A percentile compares a stretch with the other conserved stretches of the same genome.
Conservation (phyloP, 2,329 filamentous ascomycete species). For the Amesomyces nigricolor region DNA sequence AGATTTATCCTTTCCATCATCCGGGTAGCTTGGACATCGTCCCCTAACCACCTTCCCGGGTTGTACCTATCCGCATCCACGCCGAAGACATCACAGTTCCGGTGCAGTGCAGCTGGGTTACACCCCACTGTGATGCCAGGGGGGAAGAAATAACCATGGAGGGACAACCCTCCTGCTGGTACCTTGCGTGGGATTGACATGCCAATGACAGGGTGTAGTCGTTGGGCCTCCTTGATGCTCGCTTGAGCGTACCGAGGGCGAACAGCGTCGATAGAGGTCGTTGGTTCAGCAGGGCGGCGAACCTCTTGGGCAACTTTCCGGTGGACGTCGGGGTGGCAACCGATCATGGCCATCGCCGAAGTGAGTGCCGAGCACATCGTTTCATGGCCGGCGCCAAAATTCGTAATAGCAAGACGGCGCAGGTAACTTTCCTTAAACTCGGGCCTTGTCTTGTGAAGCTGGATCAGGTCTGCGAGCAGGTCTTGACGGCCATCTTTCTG, state of each 20-base stretch:
- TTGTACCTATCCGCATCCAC: conserved; percentile 38
- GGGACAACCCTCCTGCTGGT: conserved; percentile 32
- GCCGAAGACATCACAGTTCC: conserved; percentile 46
- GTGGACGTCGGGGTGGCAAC: conserved; percentile 34
- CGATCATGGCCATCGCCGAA: conserved; percentile 44
- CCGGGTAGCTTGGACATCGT: conserved; percentile 27
- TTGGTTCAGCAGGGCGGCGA: conserved; percentile 2
- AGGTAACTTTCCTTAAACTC: conserved; percentile 45
- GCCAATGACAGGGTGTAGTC: conserved; percentile 46
- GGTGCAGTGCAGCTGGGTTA: conserved; percentile 46
- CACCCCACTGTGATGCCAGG: conserved; percentile 46
- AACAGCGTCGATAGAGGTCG: conserved; percentile 25
- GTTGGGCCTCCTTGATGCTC: conserved; percentile 46
- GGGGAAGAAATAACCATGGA: conserved; percentile 40
- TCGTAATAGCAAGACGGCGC: conserved; percentile 48
- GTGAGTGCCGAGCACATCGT: conserved; percentile 50
- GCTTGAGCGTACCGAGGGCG: conserved; percentile 37
- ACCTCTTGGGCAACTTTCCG: conserved; percentile 31
- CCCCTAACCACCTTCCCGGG: conserved; percentile 44
- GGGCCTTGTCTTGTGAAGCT: conserved; percentile 40
- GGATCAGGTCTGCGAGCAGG: conserved; percentile 43
- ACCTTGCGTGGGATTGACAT: conserved; percentile 47
- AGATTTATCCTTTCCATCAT: conserved; percentile 45
- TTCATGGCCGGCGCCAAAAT: conserved; percentile 52
- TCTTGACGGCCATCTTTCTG: conserved; percentile 32